Evolutionary conservation across 2,329 filamentous ascomycete genomes (phyloP).

Genomic region (Colletotrichum tamarilloi): DNA sequence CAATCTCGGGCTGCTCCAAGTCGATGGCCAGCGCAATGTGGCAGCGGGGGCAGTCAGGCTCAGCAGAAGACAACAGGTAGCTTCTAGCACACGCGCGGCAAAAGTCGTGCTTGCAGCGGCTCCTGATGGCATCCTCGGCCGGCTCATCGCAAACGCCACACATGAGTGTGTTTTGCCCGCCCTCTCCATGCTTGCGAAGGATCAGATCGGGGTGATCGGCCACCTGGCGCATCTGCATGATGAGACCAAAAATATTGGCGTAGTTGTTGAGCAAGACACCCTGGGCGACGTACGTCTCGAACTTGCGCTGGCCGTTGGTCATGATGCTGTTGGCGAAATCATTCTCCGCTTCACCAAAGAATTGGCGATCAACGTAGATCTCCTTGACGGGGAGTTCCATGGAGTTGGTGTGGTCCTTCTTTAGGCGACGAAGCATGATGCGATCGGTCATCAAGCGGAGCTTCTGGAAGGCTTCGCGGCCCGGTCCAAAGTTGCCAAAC

Average conservation of each 20-base stretch:
- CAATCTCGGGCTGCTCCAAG: conserved; percentile 93
- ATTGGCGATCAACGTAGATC: conserved; percentile 90
- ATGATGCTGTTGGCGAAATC: conserved; percentile 97
- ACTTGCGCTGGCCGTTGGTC: conserved; percentile 87
- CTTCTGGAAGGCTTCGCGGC: conserved; percentile 80
- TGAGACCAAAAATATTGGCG: conserved; percentile 97
- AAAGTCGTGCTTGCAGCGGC: conserved; percentile 87
- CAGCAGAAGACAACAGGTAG: conserved; percentile 80
- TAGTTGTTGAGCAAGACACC: conserved; percentile 97
- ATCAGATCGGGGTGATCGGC: conserved; percentile 96
- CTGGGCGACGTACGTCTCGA: conserved; percentile 94
- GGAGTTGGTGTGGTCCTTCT: conserved; percentile 90
- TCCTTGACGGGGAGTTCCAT: conserved; percentile 98
- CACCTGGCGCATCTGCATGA: conserved; percentile 99
- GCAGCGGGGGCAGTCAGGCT: conserved; percentile 87
- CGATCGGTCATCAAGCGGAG: conserved; percentile 89
- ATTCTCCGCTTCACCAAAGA: conserved; percentile 95
- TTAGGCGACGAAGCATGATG: conserved; percentile 95
- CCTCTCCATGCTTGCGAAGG: conserved; percentile 85
- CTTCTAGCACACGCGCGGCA: conserved; percentile 55
- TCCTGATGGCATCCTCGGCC: conserved; percentile 93
- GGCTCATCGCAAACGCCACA: conserved; percentile 97
- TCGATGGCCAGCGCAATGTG: conserved; percentile 93
- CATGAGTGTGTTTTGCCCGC: conserved; percentile 89
- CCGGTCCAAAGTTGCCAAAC: conserved; percentile 69